Evolutionary conservation across 192 early-diverging fungal genomes (phyloP).

Genomic region (Coemansia sp.): DNA sequence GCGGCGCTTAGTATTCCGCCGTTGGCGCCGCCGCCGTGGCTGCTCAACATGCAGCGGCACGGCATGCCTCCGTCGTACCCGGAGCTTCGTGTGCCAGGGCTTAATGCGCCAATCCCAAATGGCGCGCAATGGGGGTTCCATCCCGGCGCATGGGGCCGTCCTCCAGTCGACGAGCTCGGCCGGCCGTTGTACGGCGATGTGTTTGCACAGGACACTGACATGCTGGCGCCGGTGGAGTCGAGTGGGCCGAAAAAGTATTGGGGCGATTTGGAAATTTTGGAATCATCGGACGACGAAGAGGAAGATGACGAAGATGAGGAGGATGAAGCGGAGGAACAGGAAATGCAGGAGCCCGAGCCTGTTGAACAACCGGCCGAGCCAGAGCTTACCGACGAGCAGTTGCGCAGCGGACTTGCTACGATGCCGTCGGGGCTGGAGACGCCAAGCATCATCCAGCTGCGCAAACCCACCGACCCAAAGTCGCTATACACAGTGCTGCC

Average conservation of each 20-base stretch:
- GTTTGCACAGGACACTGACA: conserved; percentile 67
- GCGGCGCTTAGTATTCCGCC: conserved; percentile 88
- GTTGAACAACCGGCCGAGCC: conserved; percentile 21
- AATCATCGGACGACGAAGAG: conserved; percentile 62
- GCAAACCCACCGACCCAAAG: conserved; percentile 65
- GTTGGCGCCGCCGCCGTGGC: conserved; percentile 92
- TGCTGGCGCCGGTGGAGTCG: neutral
- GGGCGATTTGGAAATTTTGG: conserved; percentile 86
- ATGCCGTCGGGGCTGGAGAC: conserved; percentile 72
- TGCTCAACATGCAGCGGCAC: conserved; percentile 97
- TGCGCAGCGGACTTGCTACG: conserved; percentile 60
- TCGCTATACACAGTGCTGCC: conserved; percentile 84
- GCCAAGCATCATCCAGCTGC: conserved; percentile 86
- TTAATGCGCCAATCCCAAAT: conserved; percentile 94
- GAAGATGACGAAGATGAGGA: conserved; percentile 71
- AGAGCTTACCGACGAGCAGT: conserved; percentile 57
- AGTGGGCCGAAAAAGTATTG: conserved; percentile 60
- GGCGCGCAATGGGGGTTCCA: conserved; percentile 99
- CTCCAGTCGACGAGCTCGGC: conserved; percentile 82
- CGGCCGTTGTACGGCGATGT: conserved; percentile 96
- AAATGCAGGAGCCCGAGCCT: conserved; percentile 7
- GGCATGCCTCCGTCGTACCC: conserved; percentile 96
- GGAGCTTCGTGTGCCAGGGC: conserved; percentile 83
- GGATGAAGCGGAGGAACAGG: conserved; percentile 57
- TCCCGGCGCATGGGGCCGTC: conserved; percentile 90